Base-by-base conservation (phyloP, 441 rosid species). In the Eruca vesicaria region DNA sequence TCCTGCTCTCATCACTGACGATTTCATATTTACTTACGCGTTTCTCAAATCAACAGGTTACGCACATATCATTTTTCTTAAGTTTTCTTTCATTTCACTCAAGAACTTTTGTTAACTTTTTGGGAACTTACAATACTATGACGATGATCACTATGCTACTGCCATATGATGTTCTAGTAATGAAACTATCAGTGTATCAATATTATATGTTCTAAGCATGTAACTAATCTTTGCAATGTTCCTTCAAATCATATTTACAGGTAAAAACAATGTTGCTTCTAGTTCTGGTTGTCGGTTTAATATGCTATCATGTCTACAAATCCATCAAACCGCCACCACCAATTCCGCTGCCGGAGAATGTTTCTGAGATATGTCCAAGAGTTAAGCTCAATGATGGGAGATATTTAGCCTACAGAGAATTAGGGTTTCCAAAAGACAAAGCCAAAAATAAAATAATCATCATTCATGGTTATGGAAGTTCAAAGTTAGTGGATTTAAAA, bases 351-450 rank as follows among this genome's bases (percentile, higher is more conserved):
- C 76, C 80, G 1, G 84, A 80, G 67, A 88, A 71, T 94, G 96
- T 70, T 36, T 86, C 90, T 0, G 72, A 91, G 56, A 87, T 87
- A 35, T 87, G 92, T 36, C 93, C 90, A 3, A 80, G 96, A 80
- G 12, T 94, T 43, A 84, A 87, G 75, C 92, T 94, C 78, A 77
- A 80, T 38, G 96, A 94, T 74, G 96, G 96, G 31, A 86, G 97
- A 81, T 83, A 91, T 82, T 53, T 94, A 75, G 91, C 97, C 20
- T 94, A 90, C 73, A 84, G 75, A 71, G 97, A 94, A 80, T 32
- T 79, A 2, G 97, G 97, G 20, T 73, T 86, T 73, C 83, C 89
- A 9, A 90, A 84, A 70, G 90, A 89, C 16, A 83, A 82, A 71
- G 92, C 97, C 33, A n/a, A 84, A 89, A 71, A 85, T 71, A 90